Evolutionary conservation across 805 yeast genomes (phyloP), one percentile per base, ranked within the genome.

Genomic region (Yamadazyma insecticola): DNA sequence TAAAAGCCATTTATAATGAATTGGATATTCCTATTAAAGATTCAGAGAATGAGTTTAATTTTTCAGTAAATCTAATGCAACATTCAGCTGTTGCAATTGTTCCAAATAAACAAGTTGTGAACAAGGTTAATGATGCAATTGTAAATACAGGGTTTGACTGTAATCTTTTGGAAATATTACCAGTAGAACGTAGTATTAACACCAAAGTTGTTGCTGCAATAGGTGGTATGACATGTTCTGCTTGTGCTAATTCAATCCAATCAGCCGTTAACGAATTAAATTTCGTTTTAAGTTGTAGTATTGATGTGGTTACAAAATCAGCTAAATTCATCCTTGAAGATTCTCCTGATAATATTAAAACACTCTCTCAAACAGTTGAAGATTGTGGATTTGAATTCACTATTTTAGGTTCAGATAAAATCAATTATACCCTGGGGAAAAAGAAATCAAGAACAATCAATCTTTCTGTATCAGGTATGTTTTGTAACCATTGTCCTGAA

Each of bases 161-260:
- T 24, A 68, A 62, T 13, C 55, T 81, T 10, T 48, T 76, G 5
- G 86, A 81, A 41, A 60, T 81, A 6, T 48, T 78, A 14, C 88
- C 86, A 1, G 68, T 78, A 3, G 67, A 67, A 19, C 58, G 72
- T 20, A 59, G 74, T 5, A 46, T 60, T 5, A 70, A 67, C 33
- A 71, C 61, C 43, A 70, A 69, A 43, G 72, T 79, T 6, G 59
- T 67, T 8, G 87, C 86, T 1, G 56, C 76, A 0, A 74, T 83
- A 26, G 83, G 81, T 8, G 90, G 89, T 3, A 81, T 82, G 52
- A 76, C 87, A 0, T 83, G 90, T 55, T 77, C 83, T 6, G 75
- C 86, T 0, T 80, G 92, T 53, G 76, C 76, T 1, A 66, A 66
- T 24, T 61, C 89, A 0, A 72, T 84, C 8, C 55, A 63, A 7